Base-by-base conservation (phyloP, 2,329 filamentous ascomycete genomes). In the Endothia cerciana region DNA sequence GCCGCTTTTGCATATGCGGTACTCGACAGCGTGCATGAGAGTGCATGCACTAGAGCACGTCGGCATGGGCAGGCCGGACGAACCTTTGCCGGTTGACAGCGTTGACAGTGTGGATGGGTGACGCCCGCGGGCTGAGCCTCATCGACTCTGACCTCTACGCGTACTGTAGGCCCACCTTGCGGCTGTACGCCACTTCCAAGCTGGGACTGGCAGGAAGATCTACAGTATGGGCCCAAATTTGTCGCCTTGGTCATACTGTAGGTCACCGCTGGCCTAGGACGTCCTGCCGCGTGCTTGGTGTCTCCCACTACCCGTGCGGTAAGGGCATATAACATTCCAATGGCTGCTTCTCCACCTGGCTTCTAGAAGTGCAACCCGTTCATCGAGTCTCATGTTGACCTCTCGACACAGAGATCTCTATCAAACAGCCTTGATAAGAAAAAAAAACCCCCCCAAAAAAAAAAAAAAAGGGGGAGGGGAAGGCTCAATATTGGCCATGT, bases 301-400 rank as follows among this genome's bases (percentile, higher is more conserved):
- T 41, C 40, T 19, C 57, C 25, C 40, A 22, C 22, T 41, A n/a
- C 6, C 57, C 38, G 40, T 22, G 40, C 36, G 25, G 38, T 11
- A 43, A 59, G 36, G 22, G 56, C 7, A 59, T 59, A 59, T 59
- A 59, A 43, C 57, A 59, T 59, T 45, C 57, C 57, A 59, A 43
- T 38, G 57, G 57, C 57, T 43, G 57, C 57, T 45, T 59, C 57
- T 28, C 13, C 38, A 30, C n/a, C 38, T 22, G 25, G 38, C n/a
- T 41, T 43, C 56, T 45, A 59, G n/a, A 59, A 58, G n/a, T 28
- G n/a, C 33, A 38, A 43, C 4, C 55, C 55, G 38, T 43, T 36
- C 7, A 15, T 28, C 36, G 55, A 15, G 49, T 53, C 49, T 53
- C 49, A 53, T 53, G 4, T 53, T 25, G 45, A 11, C 28, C 33